Evolutionary conservation across 228 moss, liverwort and hornwort genomes (phyloP), one percentile per base, ranked within the genome.

Genomic region (Sphagnum fallax): DNA sequence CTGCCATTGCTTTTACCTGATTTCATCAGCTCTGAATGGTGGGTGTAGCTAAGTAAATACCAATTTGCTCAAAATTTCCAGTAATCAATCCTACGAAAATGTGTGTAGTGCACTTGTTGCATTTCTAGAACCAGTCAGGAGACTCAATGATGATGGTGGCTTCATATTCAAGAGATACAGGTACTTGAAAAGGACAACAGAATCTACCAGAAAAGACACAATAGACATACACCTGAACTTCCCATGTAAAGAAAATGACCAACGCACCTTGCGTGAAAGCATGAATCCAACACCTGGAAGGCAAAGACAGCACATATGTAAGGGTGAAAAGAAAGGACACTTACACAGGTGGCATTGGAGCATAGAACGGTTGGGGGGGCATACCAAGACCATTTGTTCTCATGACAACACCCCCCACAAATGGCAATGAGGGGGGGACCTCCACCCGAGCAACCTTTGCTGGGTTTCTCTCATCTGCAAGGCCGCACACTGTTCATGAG

Each of bases 401-500:
- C 71, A 84, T 73, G 65, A 67, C 73, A 53, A 70, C 50, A 32
- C 32, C 32, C 13, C 67, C 84, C 57, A 75, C 81, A 65, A 76
- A 78, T 64, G 82, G 65, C 68, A 73, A 69, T 71, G 85, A 75
- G 16, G 82, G 62, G 10, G 76, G 76, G 11, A 76, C 60, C 70
- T 74, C 88, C 75, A 82, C 67, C 78, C 76, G 84, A 7, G 84
- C 78, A 76, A 85, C 66, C 76, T 85, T 88, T 65, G 78, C 70
- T 61, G 70, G 78, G 63, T 79, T 88, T 67, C 77, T 82, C 61
- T 79, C 78, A 47, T 83, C 86, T 86, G 85, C 73, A 72, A 72
- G 69, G 32, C 32, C 32, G 2, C 32, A 32, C 32, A 32, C 1
- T 3, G 53, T 50, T 70, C 32, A 2, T 32, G 32, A 32, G 32